These are phyloP conservation scores for Thelephora terrestris DNA, from an alignment of 1,284 basidiomycete genomes.

Conservation along the genomic window DNA sequence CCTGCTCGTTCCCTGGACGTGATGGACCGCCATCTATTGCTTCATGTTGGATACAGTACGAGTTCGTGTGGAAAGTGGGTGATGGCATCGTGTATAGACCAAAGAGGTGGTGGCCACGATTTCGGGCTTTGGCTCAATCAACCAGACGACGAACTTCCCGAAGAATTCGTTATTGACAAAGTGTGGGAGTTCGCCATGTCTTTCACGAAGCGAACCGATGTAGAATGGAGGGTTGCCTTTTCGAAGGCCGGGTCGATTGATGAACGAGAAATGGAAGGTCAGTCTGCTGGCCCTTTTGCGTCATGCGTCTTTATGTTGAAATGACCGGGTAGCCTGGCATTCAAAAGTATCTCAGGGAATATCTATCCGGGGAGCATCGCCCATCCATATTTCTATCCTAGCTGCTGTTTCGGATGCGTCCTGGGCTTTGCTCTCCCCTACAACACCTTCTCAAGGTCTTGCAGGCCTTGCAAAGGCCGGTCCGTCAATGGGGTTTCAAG, in stretches of 20 bases:
- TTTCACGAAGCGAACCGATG: slow-evolving; percentile 49
- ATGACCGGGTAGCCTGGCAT: slow-evolving; percentile 48
- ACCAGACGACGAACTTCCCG: slow-evolving; percentile 23
- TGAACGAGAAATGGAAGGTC: slow-evolving; percentile 56
- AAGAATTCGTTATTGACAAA: slow-evolving; percentile 36
- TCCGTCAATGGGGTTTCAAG: slow-evolving; percentile 15
- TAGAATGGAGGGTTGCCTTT: slow-evolving; percentile 74
- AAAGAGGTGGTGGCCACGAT: slow-evolving; percentile 64
- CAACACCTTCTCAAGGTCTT: slow-evolving; percentile 13
- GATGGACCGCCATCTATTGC: slow-evolving; percentile 53
- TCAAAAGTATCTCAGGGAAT: slow-evolving; percentile 13
- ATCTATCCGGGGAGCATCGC: slow-evolving; percentile 4
- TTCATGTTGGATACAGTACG: slow-evolving; percentile 67
- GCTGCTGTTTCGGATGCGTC: slow-evolving; percentile 10
- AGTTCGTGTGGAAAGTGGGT: slow-evolving; percentile 65
- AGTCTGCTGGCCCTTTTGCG: slow-evolving; percentile 17
- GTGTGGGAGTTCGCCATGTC: slow-evolving; percentile 60
- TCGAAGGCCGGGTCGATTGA: slow-evolving; percentile 53
- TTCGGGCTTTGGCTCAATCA: slow-evolving; percentile 55
- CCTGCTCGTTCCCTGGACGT: slow-evolving; percentile 50
- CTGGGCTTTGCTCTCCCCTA: slow-evolving; percentile 20
- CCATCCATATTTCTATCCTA: slow-evolving; percentile 8
- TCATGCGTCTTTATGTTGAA: not conserved
- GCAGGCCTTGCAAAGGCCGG: slow-evolving; percentile 32
- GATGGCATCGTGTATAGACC: slow-evolving; percentile 62